Base-by-base conservation (phyloP, 192 early-diverging fungal genomes). In the Gigaspora rosea region DNA sequence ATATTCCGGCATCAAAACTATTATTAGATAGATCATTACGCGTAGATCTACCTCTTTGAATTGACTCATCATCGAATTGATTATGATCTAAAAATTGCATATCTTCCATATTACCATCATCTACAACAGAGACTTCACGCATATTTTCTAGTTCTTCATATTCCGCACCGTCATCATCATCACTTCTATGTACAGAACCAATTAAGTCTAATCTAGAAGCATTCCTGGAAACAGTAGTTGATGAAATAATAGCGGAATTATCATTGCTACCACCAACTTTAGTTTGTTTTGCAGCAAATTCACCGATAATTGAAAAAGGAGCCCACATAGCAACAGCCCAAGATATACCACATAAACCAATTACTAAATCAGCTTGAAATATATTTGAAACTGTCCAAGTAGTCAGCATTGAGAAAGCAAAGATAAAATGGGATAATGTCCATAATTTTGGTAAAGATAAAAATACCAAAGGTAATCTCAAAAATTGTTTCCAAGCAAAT, bases 311-410 rank as follows among this genome's bases (percentile, higher is more conserved):
- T 0, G 95, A 91, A 80, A 97, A 97, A 5, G 97, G 97, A 8
- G 94, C 91, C 97, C 97, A 99, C 85, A 93, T 90, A 16, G 89
- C 85, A 16, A 94, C 86, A 6, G 94, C 94, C 95, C 96, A 99
- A 3, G 92, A 85, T 50, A 97, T 80, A 7, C 97, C 95, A 59
- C 89, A 89, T 7, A 86, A 47, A 1, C 91, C 90, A 79, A 98
- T 89, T 10, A 96, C 64, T 59, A 88, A 64, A 4, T 90, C 90
- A 0, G 95, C 94, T 18, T 86, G 81, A 2, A 22, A 54, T 20
- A 91, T 82, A 27, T 81, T 86, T 0, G 78, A 79, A 20, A 90
- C 82, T 46, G 87, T 85, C 56, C 86, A 74, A 0, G 96, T 97
- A 10, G 80, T 79, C 7, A 95, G 73, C 90, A 97, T 89, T 2